Percentiles rank a stretch among this genome's conserved stretches.
phyloP scores from a whole-genome alignment of 2,329 filamentous ascomycete genomes.

The Exserohilum turcica region DNA sequence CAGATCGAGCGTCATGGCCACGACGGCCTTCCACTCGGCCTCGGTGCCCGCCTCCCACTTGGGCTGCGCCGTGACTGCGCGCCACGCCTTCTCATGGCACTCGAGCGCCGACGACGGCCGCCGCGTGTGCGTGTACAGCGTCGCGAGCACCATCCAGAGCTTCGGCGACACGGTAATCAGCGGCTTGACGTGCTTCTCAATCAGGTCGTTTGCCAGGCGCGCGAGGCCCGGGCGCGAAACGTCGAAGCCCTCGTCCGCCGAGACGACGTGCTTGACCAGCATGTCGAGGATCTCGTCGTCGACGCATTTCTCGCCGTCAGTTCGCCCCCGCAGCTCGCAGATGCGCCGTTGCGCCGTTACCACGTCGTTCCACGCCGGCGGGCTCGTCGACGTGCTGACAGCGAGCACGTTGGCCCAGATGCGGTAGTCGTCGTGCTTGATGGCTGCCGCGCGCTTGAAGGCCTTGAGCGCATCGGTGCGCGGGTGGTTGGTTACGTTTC shows the following conservation, averaged over 20 bases:
- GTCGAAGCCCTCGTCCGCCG: constrained; percentile 48
- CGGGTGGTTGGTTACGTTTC: constrained; percentile 47
- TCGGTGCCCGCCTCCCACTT: constrained; percentile 63
- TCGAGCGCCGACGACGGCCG: constrained; percentile 76
- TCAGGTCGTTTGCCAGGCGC: constrained; percentile 68
- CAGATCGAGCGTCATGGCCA: constrained; percentile 78
- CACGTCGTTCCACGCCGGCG: constrained; percentile 76
- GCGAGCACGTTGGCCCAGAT: constrained; percentile 98
- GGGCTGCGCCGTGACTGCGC: constrained; percentile 66
- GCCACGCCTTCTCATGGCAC: constrained; percentile 88
- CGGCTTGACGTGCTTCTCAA: constrained; percentile 77
- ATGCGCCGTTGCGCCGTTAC: constrained; percentile 75
- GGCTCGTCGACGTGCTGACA: constrained; percentile 76
- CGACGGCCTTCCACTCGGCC: constrained; percentile 72
- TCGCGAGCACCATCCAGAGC: constrained; percentile 76
- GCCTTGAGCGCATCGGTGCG: constrained; percentile 78
- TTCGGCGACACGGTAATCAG: constrained; percentile 80
- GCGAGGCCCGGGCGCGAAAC: constrained; percentile 56
- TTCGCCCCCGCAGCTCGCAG: constrained; percentile 70
- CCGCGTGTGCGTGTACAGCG: constrained; percentile 73
- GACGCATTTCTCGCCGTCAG: constrained; percentile 74
- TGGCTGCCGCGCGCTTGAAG: constrained; percentile 81
- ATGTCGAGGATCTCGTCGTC: constrained; percentile 74
- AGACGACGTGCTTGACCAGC: constrained; percentile 72
- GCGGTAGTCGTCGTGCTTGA: constrained; percentile 84